Percentiles rank a stretch among this genome's conserved stretches.
Evolutionary conservation across 495 filamentous ascomycete genomes (phyloP).

Genomic region (Emericellopsis terricola): DNA sequence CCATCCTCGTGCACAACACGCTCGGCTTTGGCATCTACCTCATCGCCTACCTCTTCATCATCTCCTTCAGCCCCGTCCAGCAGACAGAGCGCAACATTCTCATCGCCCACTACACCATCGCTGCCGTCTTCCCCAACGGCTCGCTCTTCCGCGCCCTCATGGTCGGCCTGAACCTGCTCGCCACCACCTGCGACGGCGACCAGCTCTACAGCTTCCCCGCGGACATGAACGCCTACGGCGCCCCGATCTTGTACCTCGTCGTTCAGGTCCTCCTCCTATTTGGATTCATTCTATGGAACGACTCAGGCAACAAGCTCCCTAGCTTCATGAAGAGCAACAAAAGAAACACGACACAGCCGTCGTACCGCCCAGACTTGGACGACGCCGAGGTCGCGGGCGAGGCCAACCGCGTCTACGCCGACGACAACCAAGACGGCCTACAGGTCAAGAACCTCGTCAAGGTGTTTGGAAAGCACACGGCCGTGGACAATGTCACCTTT

Average conservation of each 20-base stretch:
- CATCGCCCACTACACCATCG: conserved; percentile 43
- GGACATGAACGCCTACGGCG: conserved; percentile 47
- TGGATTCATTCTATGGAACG: conserved; percentile 36
- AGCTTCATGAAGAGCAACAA: neutral
- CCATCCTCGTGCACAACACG: conserved; percentile 45
- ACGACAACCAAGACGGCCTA: conserved; percentile 20
- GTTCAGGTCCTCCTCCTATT: conserved; percentile 44
- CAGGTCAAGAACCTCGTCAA: conserved; percentile 45
- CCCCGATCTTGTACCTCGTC: conserved; percentile 53
- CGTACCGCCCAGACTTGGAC: neutral
- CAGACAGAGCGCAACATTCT: conserved; percentile 34
- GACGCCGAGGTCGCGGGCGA: neutral
- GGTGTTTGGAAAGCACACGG: conserved; percentile 35
- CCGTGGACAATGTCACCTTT: conserved; percentile 50
- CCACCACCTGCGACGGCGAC: conserved; percentile 39
- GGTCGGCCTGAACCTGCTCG: conserved; percentile 52
- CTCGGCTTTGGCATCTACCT: conserved; percentile 55
- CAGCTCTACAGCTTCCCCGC: conserved; percentile 42
- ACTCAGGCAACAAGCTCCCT: neutral
- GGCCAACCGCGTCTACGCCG: neutral
- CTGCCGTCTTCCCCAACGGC: conserved; percentile 41
- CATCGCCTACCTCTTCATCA: conserved; percentile 40
- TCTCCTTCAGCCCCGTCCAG: conserved; percentile 38
- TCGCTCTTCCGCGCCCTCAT: conserved; percentile 47
- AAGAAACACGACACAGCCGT: neutral